Evolutionary conservation across 2,329 filamentous ascomycete genomes (phyloP).

Genomic region (Verticillium klebahnii): DNA sequence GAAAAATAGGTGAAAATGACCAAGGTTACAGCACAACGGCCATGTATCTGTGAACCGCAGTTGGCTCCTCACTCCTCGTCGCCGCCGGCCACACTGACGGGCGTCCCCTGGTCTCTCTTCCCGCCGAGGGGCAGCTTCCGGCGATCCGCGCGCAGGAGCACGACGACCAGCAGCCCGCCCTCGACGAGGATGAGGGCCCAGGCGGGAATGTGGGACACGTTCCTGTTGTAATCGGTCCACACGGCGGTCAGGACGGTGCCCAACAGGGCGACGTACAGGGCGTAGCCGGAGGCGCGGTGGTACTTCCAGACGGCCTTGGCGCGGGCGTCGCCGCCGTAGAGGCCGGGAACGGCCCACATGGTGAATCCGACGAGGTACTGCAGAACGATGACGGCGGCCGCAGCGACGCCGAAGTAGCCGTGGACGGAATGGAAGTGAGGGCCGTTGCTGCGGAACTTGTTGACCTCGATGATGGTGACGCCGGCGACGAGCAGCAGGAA

Average conservation of each 20-base stretch:
- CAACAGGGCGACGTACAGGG: slow-evolving; percentile 64
- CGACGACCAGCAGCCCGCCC: slow-evolving; percentile 63
- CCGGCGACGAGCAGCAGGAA: slow-evolving; percentile 59
- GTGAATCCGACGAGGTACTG: slow-evolving; percentile 79
- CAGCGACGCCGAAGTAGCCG: slow-evolving; percentile 74
- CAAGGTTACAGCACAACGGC: no score
- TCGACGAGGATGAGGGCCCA: slow-evolving; percentile 70
- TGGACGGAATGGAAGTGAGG: slow-evolving; percentile 77
- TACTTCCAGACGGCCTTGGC: slow-evolving; percentile 89
- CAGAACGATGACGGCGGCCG: slow-evolving; percentile 62
- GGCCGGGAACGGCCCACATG: slow-evolving; percentile 68
- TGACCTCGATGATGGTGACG: slow-evolving; percentile 71
- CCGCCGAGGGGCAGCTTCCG: slow-evolving; percentile 64
- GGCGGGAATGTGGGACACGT: slow-evolving; percentile 64
- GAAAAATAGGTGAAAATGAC: no score
- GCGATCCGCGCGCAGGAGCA: slow-evolving; percentile 75
- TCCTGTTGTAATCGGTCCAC: slow-evolving; percentile 68
- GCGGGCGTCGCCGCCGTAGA: slow-evolving; percentile 75
- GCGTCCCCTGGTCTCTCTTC: not conserved
- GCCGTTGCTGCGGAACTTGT: slow-evolving; percentile 67
- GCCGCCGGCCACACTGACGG: not conserved
- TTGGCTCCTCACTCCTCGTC: not conserved
- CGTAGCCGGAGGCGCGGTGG: slow-evolving; percentile 75
- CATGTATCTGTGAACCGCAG: not conserved
- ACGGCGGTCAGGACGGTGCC: slow-evolving; percentile 72